Base-by-base conservation (phyloP, 192 early-diverging fungal genomes). In the Backusella tarrabulga region DNA sequence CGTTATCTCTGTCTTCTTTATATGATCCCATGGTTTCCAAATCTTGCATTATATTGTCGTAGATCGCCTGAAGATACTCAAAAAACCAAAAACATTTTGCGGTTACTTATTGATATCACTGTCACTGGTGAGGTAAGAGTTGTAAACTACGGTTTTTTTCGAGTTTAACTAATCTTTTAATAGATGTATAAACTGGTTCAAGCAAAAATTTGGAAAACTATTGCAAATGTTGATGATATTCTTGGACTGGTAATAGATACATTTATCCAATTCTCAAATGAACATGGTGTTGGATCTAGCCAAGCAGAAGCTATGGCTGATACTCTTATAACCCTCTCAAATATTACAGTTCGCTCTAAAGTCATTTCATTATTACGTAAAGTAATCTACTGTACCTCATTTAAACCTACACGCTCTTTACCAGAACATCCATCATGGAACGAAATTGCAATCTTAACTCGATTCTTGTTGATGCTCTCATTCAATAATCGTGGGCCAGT, bases 371-470 rank as follows among this genome's bases (percentile, higher is more conserved):
- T 90, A 12, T 77, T 96, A 54, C 91, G 95, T 77, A 93, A 91
- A 26, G 79, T 92, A 21, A 90, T 98, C 26, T 86, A 87, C 15
- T 86, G 88, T 70, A 94, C 95, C 6, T 94, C 94, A 32, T 81
- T 91, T 35, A 88, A 88, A 72, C 90, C 91, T 50, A 89, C 88
- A 14, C 79, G 87, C 5, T 87, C 87, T 44, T 85, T 99, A 21
- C 88, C 91, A 2, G 89, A 94, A 34, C 94, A 96, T 73, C 86
- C 91, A 56, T 86, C 92, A 46, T 98, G 96, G 96, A 88, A 91
- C 23, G 93, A 99, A 80, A 95, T 99, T 77, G 92, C 94, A 0
- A 92, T 96, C n/a, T 82, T 98, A 56, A 84, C 96, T 71, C 90
- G 97, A 14, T 93, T 97, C 81, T 87, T 93, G 50, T 82, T 98